A percentile compares a stretch with the other conserved stretches of the same genome.
These are phyloP conservation scores for Solanum hybrid DNA, from an alignment of 305 asterid genomes.

Conservation along the genomic window DNA sequence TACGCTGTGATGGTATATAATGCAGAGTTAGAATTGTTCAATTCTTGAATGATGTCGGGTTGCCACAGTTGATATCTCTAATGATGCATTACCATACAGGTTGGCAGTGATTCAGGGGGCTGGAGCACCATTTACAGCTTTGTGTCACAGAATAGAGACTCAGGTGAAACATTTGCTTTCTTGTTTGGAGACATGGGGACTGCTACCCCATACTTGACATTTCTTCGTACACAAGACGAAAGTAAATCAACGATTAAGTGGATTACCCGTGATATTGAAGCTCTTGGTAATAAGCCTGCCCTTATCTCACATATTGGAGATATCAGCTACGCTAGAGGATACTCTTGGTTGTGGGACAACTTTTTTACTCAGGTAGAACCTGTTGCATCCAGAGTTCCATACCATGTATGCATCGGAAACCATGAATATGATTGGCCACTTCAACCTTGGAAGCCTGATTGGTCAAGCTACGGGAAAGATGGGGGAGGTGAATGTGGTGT, in stretches of 20 bases:
- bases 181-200: constrained; percentile 95
- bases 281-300: constrained; percentile 71
- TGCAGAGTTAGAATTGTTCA: background rate
- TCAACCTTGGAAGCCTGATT: constrained; percentile 92
- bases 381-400: constrained; percentile 70
- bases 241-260: constrained; percentile 78
- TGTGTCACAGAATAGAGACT: constrained; percentile 38
- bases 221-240: constrained; percentile 68
- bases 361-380: constrained; percentile 78
- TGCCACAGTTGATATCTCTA: background rate
- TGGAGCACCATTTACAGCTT: constrained; percentile 67
- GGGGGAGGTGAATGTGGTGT: constrained; percentile 99
- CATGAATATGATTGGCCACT: constrained; percentile 90
- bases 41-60: background rate
- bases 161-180: constrained; percentile 63
- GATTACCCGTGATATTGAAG: constrained; percentile 75
- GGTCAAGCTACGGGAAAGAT: constrained; percentile 70
- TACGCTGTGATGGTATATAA: background rate
- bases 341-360: constrained; percentile 94
- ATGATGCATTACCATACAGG: constrained; percentile 31
- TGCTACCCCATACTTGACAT: constrained; percentile 65
- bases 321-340: constrained; percentile 93
- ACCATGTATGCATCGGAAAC: constrained; percentile 93
- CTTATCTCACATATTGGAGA: constrained; percentile 92
- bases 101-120: constrained; percentile 69